phyloP scores from a whole-genome alignment of 2,329 filamentous ascomycete species.

The Xylariaceae sp. region DNA sequence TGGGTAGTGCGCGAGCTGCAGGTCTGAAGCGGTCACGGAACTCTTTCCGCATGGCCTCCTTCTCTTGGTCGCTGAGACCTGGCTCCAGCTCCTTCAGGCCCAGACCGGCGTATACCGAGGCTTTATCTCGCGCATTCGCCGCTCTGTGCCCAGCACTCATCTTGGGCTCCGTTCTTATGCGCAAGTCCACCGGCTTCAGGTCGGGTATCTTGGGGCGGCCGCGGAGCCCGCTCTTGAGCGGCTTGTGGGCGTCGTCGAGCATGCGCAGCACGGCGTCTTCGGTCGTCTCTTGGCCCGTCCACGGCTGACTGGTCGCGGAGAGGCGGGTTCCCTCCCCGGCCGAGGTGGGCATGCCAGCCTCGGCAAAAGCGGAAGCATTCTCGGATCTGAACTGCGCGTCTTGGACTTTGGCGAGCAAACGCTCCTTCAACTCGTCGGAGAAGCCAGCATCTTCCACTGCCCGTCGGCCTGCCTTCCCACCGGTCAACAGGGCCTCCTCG shows the following conservation, averaged over 20 bases:
- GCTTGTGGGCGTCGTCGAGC: conserved; percentile 72
- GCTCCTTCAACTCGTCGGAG: conserved; percentile 53
- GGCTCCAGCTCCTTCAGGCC: conserved; percentile 41
- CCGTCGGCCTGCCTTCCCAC: conserved; percentile 50
- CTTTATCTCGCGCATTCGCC: conserved; percentile 50
- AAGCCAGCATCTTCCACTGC: conserved; percentile 57
- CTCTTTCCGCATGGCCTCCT: conserved; percentile 61
- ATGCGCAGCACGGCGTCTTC: conserved; percentile 78
- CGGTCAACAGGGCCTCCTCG: conserved; percentile 52
- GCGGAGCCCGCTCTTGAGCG: conserved; percentile 45
- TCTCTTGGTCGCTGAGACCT: conserved; percentile 61
- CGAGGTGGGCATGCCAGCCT: conserved; percentile 42
- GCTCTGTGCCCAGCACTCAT: conserved; percentile 38
- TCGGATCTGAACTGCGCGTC: conserved; percentile 47
- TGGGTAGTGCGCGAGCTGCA: conserved; percentile 63
- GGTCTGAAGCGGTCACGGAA: conserved; percentile 76
- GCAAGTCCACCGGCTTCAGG: conserved; percentile 43
- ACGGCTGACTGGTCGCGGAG: conserved; percentile 60
- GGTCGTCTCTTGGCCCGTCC: conserved; percentile 69
- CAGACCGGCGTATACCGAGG: conserved; percentile 41
- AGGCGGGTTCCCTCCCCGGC: conserved; percentile 62
- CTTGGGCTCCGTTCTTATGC: conserved; percentile 33
- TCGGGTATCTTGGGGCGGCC: conserved; percentile 36
- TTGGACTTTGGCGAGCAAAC: conserved; percentile 49
- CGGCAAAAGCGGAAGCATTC: conserved; percentile 39